Evolutionary conservation across 768 basidiomycete species (phyloP), one percentile per base, ranked within the genome.

Genomic region (Amanita subjunquillea): DNA sequence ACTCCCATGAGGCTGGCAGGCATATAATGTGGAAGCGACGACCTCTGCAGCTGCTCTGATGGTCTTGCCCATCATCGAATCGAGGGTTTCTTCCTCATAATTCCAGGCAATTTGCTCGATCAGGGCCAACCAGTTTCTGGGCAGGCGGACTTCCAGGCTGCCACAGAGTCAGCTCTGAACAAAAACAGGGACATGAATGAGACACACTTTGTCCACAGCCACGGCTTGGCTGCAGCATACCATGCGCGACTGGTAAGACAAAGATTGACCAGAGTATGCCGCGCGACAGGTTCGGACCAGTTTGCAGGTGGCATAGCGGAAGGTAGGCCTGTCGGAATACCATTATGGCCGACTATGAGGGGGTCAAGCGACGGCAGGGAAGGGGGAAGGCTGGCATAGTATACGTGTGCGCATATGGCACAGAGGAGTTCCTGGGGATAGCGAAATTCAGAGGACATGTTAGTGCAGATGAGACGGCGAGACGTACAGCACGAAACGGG

Each of bases 141-240:
- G 90, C 4, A 91, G 77, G 4, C 87, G 79, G 48, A 93, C 84
- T 64, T 91, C 90, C 56, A 92, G 71, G 55, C 73, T 75, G 50
- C 9, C 30, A 22, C 7, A 38, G 23, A 8, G 43, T 43, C 29
- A 39, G 12, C 42, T 30, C 6, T 39, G 27, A 22, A 8, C n/a
- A 29, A 36, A 46, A 29, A 43, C 48, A 55, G 47, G 42, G 29
- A 56, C 45, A 34, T 13, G 34, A 29, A 10, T 34, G 48, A 34
- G 15, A 62, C 73, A 54, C 53, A 75, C 73, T 82, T 82, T 54
- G 78, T 79, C 89, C 90, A 93, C 4, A 93, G 70, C 87, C 85
- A 92, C 0, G 89, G 89, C 58, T 84, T 85, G n/a, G 90, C 87
- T 1, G 87, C 90, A 27, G 80, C 77, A 61, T 82, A 80, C 85